A percentile compares a stretch with the other conserved stretches of the same genome.
These are phyloP conservation scores for Nitzschia palea DNA, from an alignment of 108 stramenopile genomes.

Conservation along the genomic window DNA sequence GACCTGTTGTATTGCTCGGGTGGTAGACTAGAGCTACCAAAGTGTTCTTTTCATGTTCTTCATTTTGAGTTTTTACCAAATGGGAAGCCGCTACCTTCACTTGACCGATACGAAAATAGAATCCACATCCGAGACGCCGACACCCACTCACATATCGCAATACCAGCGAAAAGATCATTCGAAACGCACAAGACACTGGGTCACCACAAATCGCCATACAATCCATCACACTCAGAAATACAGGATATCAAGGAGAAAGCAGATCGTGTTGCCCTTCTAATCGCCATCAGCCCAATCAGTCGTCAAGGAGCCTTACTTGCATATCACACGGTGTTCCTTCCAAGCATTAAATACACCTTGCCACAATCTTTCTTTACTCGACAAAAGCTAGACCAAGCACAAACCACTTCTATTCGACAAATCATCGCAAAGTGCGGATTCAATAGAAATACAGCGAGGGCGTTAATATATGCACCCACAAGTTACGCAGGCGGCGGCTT, in stretches of 20 bases:
- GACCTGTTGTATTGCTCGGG: background rate
- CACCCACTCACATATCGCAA: background rate
- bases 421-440: too few species aligned
- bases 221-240: background rate
- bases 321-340: background rate
- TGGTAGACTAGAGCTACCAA: background rate
- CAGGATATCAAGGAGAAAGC: too few species aligned
- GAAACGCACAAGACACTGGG: background rate
- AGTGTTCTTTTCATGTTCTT: background rate
- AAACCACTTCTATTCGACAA: background rate
- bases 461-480: background rate
- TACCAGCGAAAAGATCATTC: background rate
- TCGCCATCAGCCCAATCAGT: background rate
- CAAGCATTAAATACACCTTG: background rate
- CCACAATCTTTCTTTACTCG: background rate
- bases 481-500: background rate
- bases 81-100: background rate
- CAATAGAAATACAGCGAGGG: too few species aligned
- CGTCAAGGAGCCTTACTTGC: background rate
- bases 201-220: background rate
- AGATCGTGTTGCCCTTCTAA: background rate
- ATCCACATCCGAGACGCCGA: background rate
- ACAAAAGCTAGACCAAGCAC: background rate
- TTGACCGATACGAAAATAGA: background rate
- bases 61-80: background rate